Base-by-base conservation (phyloP, 176 grass and related monocot species). In the Hordeum marinum region DNA sequence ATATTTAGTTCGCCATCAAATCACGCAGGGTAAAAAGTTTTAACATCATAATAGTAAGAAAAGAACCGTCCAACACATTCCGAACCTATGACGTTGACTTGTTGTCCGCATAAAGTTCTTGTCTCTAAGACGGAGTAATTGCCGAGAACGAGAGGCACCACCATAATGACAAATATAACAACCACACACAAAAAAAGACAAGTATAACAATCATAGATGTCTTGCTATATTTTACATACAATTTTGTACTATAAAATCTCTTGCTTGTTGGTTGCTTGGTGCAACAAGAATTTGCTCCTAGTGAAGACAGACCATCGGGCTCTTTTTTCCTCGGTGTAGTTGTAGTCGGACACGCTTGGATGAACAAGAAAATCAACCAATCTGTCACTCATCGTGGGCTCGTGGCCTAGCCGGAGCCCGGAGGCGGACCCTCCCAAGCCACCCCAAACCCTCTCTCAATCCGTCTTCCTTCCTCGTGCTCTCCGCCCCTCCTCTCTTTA, bases 401-500 rank as follows among this genome's bases (percentile, higher is more conserved):
- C 46, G 46, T 72, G 11, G 68, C 15, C n/a, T 37, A 4, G 64
- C 3, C 32, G 32, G 31, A 32, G 31, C 45, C 3, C 32, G 32
- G 32, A 34, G 32, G 65, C 81, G 91, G 81, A 84, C 78, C 73
- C 78, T 63, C 78, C 70, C 24, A 88, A 64, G 85, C 77, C 11
- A 14, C 59, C 69, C 43, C 31, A 40, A 61, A 50, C 48, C 36
- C 34, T 20, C 61, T 46, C 6, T 21, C 4, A 64, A 14, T 75
- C 42, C 72, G 4, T 46, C 87, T 88, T 46, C 87, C 87, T 88
- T 45, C 87, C 90, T 92, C 90, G 89, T 64, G 67, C 54, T 42
- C 90, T 89, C 90, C 91, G 87, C 86, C 87, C 40, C 68, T 77
- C 46, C 9, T 26, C 72, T 61, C 86, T 74, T 82, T 89, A 89